These are phyloP conservation scores for Arabis hirsuta DNA, from an alignment of 345 rosid species.

Conservation along the genomic window DNA sequence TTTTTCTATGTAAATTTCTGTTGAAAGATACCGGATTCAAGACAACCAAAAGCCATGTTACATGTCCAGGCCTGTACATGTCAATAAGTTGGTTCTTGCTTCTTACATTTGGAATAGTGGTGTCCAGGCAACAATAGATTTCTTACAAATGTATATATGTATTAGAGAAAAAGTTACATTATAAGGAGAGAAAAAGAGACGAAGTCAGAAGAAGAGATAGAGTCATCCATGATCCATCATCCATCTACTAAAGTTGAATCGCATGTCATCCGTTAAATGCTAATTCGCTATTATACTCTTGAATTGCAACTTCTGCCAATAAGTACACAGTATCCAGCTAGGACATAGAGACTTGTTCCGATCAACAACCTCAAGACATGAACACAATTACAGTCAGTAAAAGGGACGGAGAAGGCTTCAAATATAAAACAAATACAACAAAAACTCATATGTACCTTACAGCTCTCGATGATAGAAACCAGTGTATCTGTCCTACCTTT, in stretches of 20 bases:
- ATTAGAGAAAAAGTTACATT: no score
- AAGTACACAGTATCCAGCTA: constrained; percentile 67
- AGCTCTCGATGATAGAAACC: constrained; percentile 78
- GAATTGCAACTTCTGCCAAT: constrained; percentile 73
- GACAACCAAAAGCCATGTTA: no score
- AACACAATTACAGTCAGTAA: not conserved
- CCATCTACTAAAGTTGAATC: constrained; percentile 69
- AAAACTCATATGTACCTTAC: constrained; percentile 66
- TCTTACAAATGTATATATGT: no score
- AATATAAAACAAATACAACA: constrained; percentile 4
- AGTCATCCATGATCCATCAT: constrained; percentile 83
- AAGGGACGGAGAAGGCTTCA: constrained; percentile 5
- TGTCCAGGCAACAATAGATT: no score
- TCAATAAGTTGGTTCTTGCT: no score
- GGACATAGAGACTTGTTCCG: constrained; percentile 89
- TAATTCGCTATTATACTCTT: constrained; percentile 75
- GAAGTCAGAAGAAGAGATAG: no score
- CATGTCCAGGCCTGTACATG: no score
- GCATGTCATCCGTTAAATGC: constrained; percentile 72
- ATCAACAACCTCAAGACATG: constrained; percentile 60
- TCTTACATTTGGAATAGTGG: no score
- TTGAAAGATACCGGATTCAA: no score
- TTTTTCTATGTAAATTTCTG: no score
- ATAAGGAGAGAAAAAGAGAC: no score
- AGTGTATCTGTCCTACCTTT: constrained; percentile 64